A percentile compares a stretch with the other conserved stretches of the same genome.
phyloP scores from a whole-genome alignment of 345 rosid genomes.

The Erucastrum elatum region DNA sequence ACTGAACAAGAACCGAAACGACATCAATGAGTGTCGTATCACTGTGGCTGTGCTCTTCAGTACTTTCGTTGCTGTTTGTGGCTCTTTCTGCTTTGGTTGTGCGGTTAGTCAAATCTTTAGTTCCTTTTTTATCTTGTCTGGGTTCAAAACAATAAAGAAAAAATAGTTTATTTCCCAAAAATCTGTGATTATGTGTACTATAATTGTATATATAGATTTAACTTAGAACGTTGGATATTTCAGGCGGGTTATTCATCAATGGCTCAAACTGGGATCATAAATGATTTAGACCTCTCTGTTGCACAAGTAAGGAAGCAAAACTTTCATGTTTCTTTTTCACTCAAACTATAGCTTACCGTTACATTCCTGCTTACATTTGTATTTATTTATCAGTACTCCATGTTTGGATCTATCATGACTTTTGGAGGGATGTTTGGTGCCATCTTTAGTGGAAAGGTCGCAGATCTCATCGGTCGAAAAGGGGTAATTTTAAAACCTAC shows the following conservation, averaged over 20 bases:
- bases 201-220: not conserved
- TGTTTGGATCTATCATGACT: conserved; percentile 44
- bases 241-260: conserved; percentile 55
- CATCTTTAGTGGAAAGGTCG: conserved; percentile 36
- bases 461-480: conserved; percentile 43
- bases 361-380: not conserved
- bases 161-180: not conserved
- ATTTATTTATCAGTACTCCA: conserved; percentile 33
- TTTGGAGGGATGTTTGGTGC: conserved; percentile 48
- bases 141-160: not conserved
- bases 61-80: conserved; percentile 45
- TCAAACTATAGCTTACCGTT: not conserved
- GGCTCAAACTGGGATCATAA: conserved; percentile 43
- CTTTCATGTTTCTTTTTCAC: not conserved
- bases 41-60: conserved; percentile 36
- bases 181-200: not conserved
- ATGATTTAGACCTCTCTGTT: conserved; percentile 47
- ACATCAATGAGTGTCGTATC: conserved; percentile 39
- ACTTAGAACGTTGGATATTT: not conserved
- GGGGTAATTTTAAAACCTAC: conserved; percentile 21
- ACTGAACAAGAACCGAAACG: conserved; percentile 29
- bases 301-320: conserved; percentile 37
- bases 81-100: conserved; percentile 45
- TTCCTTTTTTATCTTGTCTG: not conserved
- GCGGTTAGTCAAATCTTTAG: conserved; percentile 33